Conservation (phyloP, 176 grass and related monocot genomes). For the Aegilops umbellulata region DNA sequence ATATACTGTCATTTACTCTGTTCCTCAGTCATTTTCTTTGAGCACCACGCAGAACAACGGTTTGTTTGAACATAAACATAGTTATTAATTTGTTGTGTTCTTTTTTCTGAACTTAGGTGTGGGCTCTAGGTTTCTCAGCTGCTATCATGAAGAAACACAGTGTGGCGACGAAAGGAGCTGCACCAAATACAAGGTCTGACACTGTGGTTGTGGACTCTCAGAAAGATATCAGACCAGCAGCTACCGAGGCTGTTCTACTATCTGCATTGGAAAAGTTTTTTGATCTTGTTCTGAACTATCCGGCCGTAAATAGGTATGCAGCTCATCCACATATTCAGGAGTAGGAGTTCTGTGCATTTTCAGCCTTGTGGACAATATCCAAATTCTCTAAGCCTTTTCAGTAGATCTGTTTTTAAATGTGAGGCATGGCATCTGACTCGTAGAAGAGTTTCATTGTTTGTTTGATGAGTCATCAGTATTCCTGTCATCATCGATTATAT, state of each 20-base stretch:
- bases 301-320: slow-evolving; percentile 72
- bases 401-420: background rate
- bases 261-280: slow-evolving; percentile 77
- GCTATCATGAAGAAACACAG: slow-evolving; percentile 87
- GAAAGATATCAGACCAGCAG: slow-evolving; percentile 45
- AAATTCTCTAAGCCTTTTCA: background rate
- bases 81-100: background rate
- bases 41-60: background rate
- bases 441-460: background rate
- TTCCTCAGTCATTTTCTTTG: background rate
- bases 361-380: background rate
- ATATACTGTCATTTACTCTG: background rate
- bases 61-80: background rate
- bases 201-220: slow-evolving; percentile 46
- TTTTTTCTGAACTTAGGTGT: slow-evolving; percentile 54
- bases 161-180: slow-evolving; percentile 55
- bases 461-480: too few relatives aligned
- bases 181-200: slow-evolving; percentile 33
- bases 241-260: slow-evolving; percentile 58
- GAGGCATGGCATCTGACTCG: background rate
- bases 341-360: slow-evolving; percentile 7
- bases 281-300: slow-evolving; percentile 63
- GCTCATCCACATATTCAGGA: background rate
- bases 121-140: slow-evolving; percentile 94
- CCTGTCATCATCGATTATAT: too few relatives aligned